Base-by-base conservation (phyloP, 257 asterid species). In the Phtheirospermum japonicum region DNA sequence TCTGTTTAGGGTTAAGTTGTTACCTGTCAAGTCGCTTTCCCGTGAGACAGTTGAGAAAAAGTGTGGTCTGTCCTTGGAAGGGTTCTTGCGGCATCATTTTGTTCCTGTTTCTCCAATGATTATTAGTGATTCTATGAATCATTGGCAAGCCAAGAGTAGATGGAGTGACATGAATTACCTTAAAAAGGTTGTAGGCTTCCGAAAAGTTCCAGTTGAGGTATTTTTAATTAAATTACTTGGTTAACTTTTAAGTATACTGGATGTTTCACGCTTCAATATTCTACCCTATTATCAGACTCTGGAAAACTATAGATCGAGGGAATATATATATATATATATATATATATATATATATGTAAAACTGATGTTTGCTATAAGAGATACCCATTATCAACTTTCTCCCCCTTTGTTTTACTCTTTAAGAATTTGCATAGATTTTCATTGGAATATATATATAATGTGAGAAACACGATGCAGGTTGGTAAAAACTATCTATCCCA, bases 151-250 rank as follows among this genome's bases (percentile, higher is more conserved):
- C 48, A 80, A 46, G 76, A 75, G 71, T 42, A 82, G 77, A 77
- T 89, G 97, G 99, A 82, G 69, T 70, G 87, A 93, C 79, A 75
- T 83, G 79, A 82, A 81, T 76, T 93, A 89, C 76, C 95, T 93
- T 66, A 80, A 77, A 64, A 72, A 71, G 55, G 81, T 85, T 71
- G 97, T 89, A 49, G 96, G 99, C 50, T 87, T 83, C 64, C 99
- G 95, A 39, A 93, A 97, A 2, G 87, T 93, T 72, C 99, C 99
- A 4, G 97, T 93, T 68, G 97, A 93, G 99, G 97, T 89, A 72
- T 68, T 65, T 69, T 5, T 48, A 1, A 11, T 53, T 28, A 16
- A 55, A 39, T 67, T n/a, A 52, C 65, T 69, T 59, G 50, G 46
- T 53, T 69, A n/a, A n/a, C n/a, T 34, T 31, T 50, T 14, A 23